Base-by-base conservation (phyloP, 2,329 filamentous ascomycete species). In the Ceratocystis harringtonii region DNA sequence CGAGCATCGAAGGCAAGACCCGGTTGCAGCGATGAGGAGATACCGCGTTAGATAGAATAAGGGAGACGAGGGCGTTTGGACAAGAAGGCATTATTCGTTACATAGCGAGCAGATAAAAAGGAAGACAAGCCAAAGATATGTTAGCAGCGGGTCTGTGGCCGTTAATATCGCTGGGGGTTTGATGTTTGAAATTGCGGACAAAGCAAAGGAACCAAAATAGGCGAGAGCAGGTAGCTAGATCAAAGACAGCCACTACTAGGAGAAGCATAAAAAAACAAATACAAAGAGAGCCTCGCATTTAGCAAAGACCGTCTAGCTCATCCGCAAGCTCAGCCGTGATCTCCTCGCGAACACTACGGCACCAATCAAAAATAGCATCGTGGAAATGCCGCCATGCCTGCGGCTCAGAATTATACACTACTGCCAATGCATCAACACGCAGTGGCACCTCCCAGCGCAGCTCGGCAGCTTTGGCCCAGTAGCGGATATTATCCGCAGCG, bases 401-500 rank as follows among this genome's bases (percentile, higher is more conserved):
- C 0, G 80, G 80, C 62, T 83, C 80, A 67, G 80, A 86, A 72
- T 86, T 87, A 72, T 92, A 88, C 25, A 96, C 92, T 6, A 96
- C 82, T 32, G 87, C 90, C 75, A 95, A 86, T 25, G 92, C 90
- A 72, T 96, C 90, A 64, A 96, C 81, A 69, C 87, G 84, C 63
- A 97, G 79, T 70, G 88, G 82, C 48, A 92, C 83, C 75, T 97
- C 94, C 86, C 92, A 99, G 65, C 94, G 85, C 67, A 97, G 80
- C 76, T 99, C 92, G 6, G 92, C 91, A 1, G 92, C 94, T 78
- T 99, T 99, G 75, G 89, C 83, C 92, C 94, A 99, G 78, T 88
- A 99, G 50, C 91, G 84, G 68, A 99, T 80, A 74, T 99, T 99
- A 70, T 99, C 94, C 2, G 92, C 90, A 68, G 87, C 87, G 61